Conservation (phyloP, 352 stramenopile species). For the Thalassiosira oceanica region DNA sequence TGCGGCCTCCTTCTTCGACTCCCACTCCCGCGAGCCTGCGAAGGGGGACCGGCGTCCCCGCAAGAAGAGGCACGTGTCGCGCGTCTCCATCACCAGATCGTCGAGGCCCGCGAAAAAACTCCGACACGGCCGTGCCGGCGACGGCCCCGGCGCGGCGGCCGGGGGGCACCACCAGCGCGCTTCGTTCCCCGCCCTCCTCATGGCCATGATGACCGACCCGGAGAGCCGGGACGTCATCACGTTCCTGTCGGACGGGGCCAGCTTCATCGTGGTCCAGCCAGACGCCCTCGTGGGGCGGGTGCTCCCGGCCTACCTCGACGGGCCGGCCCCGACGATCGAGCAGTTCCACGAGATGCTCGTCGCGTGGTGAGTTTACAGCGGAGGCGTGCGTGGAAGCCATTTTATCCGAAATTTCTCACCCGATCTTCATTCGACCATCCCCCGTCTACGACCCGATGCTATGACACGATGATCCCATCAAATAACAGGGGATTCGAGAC, state of each 20-base stretch:
- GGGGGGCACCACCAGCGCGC: not conserved
- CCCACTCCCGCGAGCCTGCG: too few species aligned
- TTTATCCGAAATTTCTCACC: not conserved
- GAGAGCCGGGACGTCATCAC: slow-evolving; percentile 5
- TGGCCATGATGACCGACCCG: slow-evolving; percentile 10
- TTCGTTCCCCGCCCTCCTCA: slow-evolving; percentile 8
- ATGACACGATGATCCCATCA: not conserved
- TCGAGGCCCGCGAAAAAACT: too few species aligned
- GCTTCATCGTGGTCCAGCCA: slow-evolving; percentile 6
- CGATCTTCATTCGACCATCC: not conserved
- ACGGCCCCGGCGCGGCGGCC: too few species aligned
- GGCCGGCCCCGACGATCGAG: not conserved
- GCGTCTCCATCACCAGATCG: too few species aligned
- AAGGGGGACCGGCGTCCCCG: too few species aligned
- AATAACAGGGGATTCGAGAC: slow-evolving; percentile 2
- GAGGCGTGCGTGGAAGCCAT: too few species aligned
- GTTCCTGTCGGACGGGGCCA: slow-evolving; percentile 5
- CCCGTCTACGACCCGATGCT: not conserved
- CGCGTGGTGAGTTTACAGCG: slow-evolving; percentile 1
- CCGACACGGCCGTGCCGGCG: too few species aligned
- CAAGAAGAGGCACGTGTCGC: too few species aligned
- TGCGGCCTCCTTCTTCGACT: too few species aligned
- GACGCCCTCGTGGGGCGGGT: not conserved
- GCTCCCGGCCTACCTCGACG: slow-evolving; percentile 6
- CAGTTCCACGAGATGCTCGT: slow-evolving; percentile 7